Conservation (phyloP, 139 green algal species). For the Picochlorum costavermella region DNA sequence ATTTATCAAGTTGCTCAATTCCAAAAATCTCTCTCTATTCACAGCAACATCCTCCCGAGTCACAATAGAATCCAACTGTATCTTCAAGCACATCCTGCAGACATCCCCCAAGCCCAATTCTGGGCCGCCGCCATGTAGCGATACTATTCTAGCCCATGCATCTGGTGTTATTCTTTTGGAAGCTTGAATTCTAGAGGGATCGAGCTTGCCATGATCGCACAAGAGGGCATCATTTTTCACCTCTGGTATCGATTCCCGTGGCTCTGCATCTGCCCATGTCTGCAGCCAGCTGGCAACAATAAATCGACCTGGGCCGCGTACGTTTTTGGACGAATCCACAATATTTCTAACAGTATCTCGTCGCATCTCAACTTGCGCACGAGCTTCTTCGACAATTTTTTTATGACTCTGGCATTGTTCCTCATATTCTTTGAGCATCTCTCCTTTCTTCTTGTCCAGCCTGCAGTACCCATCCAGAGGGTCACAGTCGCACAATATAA, state of each 20-base stretch:
- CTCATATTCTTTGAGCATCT: background rate
- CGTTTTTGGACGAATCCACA: background rate
- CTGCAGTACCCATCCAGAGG: too few species aligned
- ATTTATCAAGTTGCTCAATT: conserved; percentile 12
- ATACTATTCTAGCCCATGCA: conserved; percentile 22
- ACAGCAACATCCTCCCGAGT: conserved; percentile 6
- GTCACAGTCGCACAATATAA: too few species aligned
- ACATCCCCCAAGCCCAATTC: conserved; percentile 18
- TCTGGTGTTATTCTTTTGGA: conserved; percentile 18
- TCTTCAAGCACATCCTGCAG: conserved; percentile 36
- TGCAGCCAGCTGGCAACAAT: conserved; percentile 32
- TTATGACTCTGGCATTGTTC: background rate
- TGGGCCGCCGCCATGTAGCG: conserved; percentile 19
- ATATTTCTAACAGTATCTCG: background rate
- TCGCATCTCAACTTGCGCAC: background rate
- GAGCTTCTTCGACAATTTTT: conserved; percentile 12
- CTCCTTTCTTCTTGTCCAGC: background rate
- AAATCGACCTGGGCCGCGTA: conserved; percentile 24
- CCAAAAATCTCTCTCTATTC: conserved; percentile 13
- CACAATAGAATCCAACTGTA: conserved; percentile 17
- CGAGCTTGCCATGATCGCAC: conserved; percentile 45
- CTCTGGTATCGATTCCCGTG: conserved; percentile 5
- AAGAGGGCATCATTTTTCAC: conserved; percentile 45
- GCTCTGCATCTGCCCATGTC: conserved; percentile 29
- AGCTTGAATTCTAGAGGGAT: conserved; percentile 32